Evolutionary conservation across 495 filamentous ascomycete species (phyloP).

Genomic region (Trichoderma parareesei): DNA sequence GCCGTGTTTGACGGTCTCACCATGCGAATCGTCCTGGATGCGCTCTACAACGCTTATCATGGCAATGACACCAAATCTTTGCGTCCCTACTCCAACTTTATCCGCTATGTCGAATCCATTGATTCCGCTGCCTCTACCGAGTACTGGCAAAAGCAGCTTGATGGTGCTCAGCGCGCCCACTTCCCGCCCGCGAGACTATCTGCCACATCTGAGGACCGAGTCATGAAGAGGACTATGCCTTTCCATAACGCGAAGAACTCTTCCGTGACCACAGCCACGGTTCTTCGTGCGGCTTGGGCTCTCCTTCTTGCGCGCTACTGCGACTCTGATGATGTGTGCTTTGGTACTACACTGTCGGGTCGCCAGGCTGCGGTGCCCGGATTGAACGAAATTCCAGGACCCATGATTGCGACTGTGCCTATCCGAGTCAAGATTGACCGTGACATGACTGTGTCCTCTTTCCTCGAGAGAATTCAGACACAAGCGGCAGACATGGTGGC

Average conservation of each 20-base stretch:
- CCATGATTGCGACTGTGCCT: constrained; percentile 53
- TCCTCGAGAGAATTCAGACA: constrained; percentile 25
- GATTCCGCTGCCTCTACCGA: constrained; percentile 2
- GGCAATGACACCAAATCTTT: neutral
- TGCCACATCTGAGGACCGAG: neutral
- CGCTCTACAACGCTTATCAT: neutral
- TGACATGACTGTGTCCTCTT: constrained; percentile 13
- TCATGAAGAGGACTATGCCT: constrained; percentile 5
- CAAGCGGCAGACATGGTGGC: constrained; percentile 31
- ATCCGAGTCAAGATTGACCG: constrained; percentile 27
- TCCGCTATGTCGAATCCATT: constrained; percentile 7
- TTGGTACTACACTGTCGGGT: constrained; percentile 41
- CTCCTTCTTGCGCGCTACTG: constrained; percentile 30
- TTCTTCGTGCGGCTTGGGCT: constrained; percentile 40
- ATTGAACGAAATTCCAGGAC: constrained; percentile 40
- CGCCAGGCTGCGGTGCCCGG: constrained; percentile 37
- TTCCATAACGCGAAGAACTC: constrained; percentile 15
- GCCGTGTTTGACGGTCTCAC: constrained; percentile 8
- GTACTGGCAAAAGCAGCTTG: constrained; percentile 3
- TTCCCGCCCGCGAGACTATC: neutral
- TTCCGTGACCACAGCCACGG: constrained; percentile 31
- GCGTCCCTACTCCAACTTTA: constrained; percentile 7
- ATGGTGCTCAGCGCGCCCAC: constrained; percentile 2
- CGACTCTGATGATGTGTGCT: constrained; percentile 35
- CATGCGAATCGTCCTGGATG: constrained; percentile 2